A percentile compares a stretch with the other conserved stretches of the same genome.
These are phyloP conservation scores for Fusarium sp. DNA, from an alignment of 2,329 filamentous ascomycete genomes.

Conservation along the genomic window DNA sequence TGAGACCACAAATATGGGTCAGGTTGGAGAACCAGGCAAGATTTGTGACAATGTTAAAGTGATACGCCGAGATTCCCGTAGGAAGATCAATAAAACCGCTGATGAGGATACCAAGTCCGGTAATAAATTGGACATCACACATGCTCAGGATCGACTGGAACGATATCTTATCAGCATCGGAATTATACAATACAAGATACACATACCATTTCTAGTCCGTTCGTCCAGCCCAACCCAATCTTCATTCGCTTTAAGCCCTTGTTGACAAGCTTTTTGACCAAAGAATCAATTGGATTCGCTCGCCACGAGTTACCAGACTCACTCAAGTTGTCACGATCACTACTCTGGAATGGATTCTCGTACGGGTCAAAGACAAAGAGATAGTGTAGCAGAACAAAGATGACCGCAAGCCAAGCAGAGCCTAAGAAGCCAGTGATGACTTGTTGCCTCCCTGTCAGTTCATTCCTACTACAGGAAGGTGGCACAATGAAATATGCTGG, in stretches of 20 bases:
- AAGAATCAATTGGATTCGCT: neutral
- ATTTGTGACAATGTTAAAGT: neutral
- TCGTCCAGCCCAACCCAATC: neutral
- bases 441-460: neutral
- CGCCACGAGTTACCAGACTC: rapidly evolving
- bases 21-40: neutral
- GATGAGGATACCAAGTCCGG: neutral
- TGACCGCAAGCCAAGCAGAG: neutral
- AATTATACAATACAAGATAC: too few relatives aligned
- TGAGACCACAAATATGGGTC: neutral
- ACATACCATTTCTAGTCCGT: neutral
- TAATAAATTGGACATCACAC: neutral
- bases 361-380: neutral
- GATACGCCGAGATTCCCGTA: neutral
- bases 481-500: rapidly evolving
- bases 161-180: too few relatives aligned
- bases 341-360: neutral
- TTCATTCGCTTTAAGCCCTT: rapidly evolving
- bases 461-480: too few relatives aligned
- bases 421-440: neutral
- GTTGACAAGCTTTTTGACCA: rapidly evolving
- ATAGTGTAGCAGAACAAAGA: neutral
- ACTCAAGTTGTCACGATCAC: rapidly evolving
- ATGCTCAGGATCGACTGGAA: neutral
- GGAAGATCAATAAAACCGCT: neutral